Conservation (phyloP, 1,139 yeast genomes). For the Geotrichum phurueaensis region DNA sequence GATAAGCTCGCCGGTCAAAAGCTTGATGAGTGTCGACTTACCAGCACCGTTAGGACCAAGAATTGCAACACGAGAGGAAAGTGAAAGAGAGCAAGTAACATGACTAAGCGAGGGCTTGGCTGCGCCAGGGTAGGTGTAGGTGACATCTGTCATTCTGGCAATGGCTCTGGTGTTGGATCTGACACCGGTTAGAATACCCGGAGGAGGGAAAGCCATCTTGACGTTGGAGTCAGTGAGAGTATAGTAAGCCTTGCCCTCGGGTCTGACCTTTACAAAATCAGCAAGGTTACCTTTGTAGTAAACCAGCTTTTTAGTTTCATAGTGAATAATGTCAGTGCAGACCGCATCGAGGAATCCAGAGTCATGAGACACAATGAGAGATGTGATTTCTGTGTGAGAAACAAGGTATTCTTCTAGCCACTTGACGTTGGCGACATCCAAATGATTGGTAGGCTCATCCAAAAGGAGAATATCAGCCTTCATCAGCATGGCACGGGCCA, state of each 20-base stretch:
- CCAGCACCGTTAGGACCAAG: slow-evolving; percentile 99
- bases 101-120: slow-evolving; percentile 70
- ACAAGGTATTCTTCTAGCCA: slow-evolving; percentile 89
- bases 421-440: slow-evolving; percentile 88
- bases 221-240: slow-evolving; percentile 91
- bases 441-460: slow-evolving; percentile 98
- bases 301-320: slow-evolving; percentile 89
- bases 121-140: slow-evolving; percentile 87
- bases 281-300: slow-evolving; percentile 95
- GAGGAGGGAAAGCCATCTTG: slow-evolving; percentile 97
- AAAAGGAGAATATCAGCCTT: slow-evolving; percentile 89
- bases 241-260: slow-evolving; percentile 94
- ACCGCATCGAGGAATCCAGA: slow-evolving; percentile 93
- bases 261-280: slow-evolving; percentile 83
- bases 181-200: slow-evolving; percentile 94
- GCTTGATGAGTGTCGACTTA: slow-evolving; percentile 88
- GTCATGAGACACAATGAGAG: slow-evolving; percentile 94
- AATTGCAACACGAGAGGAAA: slow-evolving; percentile 93
- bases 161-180: slow-evolving; percentile 92
- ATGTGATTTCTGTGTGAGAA: slow-evolving; percentile 74
- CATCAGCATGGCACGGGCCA: slow-evolving; percentile 97
- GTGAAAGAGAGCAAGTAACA: slow-evolving; percentile 81
- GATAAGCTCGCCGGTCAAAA: slow-evolving; percentile 83
- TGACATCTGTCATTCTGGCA: slow-evolving; percentile 80
- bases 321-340: slow-evolving; percentile 94